Evolutionary conservation across 108 stramenopile species (phyloP).

Genomic region (Schizochytrium sp.): DNA sequence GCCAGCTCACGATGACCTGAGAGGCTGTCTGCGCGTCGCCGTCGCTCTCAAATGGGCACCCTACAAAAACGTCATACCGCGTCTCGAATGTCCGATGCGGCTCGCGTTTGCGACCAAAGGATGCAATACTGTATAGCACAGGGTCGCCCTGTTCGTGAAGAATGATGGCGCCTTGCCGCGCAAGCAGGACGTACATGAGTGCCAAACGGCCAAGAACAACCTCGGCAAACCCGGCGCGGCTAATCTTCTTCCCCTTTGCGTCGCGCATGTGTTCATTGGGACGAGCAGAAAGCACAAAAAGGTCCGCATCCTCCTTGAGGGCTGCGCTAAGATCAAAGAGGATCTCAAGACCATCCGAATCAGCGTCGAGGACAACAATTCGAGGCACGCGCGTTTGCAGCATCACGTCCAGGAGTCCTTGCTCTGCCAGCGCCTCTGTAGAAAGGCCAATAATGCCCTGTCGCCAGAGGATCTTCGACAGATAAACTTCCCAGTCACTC

Average conservation of each 20-base stretch:
- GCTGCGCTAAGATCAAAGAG: neutral
- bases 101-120: neutral
- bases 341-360: neutral
- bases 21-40: neutral
- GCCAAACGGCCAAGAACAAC: neutral
- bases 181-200: neutral
- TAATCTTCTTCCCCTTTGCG: neutral
- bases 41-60: neutral
- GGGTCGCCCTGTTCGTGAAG: neutral
- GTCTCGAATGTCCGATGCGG: neutral
- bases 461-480: neutral
- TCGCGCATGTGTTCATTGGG: neutral
- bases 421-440: neutral
- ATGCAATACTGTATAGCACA: neutral
- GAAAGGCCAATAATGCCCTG: neutral
- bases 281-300: neutral
- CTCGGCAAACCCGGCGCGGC: neutral
- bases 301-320: neutral
- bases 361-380: neutral
- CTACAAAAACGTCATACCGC: neutral
- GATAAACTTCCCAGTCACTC: neutral
- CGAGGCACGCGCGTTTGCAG: neutral
- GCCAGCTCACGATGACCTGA: neutral
- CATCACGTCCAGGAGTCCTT: neutral
- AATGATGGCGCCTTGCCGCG: neutral